phyloP scores from a whole-genome alignment of 2,329 filamentous ascomycete species.

The Arthroderma uncinatum region DNA sequence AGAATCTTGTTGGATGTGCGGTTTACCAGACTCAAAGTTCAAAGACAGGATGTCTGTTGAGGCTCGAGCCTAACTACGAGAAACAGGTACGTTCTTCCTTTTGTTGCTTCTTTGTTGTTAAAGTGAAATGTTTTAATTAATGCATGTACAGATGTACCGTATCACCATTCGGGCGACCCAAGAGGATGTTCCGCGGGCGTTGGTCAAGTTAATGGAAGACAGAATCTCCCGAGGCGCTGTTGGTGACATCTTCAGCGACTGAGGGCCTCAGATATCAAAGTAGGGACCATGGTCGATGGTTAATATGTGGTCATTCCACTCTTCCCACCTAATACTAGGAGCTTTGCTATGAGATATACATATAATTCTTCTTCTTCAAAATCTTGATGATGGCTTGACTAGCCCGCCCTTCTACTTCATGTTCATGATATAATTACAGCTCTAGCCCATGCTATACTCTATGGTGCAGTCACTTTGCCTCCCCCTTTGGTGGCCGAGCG shows the following conservation, averaged over 20 bases:
- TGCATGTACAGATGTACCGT: conserved; percentile 66
- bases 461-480: conserved; percentile 46
- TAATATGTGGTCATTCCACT: not conserved
- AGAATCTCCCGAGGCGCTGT: conserved; percentile 49
- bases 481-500: conserved; percentile 62
- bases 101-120: not conserved
- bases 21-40: conserved; percentile 66
- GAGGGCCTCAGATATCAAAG: not conserved
- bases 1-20: conserved; percentile 85
- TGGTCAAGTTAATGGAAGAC: conserved; percentile 82
- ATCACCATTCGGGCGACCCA: conserved; percentile 90
- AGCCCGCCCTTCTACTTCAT: not conserved
- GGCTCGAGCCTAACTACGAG: conserved; percentile 86
- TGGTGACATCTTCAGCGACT: conserved; percentile 1
- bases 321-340: not conserved
- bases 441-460: not conserved
- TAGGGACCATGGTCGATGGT: not conserved
- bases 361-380: not conserved
- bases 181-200: conserved; percentile 66
- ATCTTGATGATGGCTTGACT: too few species aligned
- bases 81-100: conserved; percentile 58
- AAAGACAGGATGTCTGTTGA: conserved; percentile 87
- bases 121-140: conserved; percentile 10
- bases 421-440: not conserved
- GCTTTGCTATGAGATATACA: not conserved